Base-by-base conservation (phyloP, 2,329 filamentous ascomycete genomes). In the Clarireedia hainanense region DNA sequence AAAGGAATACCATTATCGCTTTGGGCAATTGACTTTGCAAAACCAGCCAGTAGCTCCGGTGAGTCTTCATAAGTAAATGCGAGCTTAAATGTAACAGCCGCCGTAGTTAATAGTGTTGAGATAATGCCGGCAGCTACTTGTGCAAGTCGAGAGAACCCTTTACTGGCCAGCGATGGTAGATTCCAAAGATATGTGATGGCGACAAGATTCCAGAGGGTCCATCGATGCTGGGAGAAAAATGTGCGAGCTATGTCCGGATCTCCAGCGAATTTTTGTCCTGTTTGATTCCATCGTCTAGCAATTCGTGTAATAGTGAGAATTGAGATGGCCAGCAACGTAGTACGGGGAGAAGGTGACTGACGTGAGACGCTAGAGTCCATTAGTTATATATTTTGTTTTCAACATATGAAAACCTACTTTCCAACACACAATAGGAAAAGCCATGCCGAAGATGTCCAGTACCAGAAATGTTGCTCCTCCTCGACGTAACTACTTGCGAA, bases 401-500 rank as follows among this genome's bases (percentile, higher is more conserved):
- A 30, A 24, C 40, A 7, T 17, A 5, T 46, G 7, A 17, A 9
- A 24, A 48, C 57, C 10, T 59, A 68, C 65, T 73, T 72, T 61
- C 75, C 77, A 43, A 80, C 61, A 34, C 75, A 76, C 12, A 86
- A 72, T 30, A 77, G 74, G 1, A 75, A 71, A 34, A 87, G 67
- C 88, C 88, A 95, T 6, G 82, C 80, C 0, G 86, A 84, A 0
- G 86, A 80, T 1, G 83, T 73, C 91, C 92, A 97, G 72, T 99
- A 97, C 94, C 94, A 99, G 69, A 96, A 96, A 63, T 97, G 90
- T 50, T 99, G 94, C 70, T 99, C 94, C 72, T 99, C 94, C 71
- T 99, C 94, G 2, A 99, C 90, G 69, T 94, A 99, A 67, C 91
- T 97, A 69, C 89, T 96, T 9, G 91, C 92, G 72, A 97, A 97